phyloP scores from a whole-genome alignment of 83 land plant species.

The Isoetes engelmannii region DNA sequence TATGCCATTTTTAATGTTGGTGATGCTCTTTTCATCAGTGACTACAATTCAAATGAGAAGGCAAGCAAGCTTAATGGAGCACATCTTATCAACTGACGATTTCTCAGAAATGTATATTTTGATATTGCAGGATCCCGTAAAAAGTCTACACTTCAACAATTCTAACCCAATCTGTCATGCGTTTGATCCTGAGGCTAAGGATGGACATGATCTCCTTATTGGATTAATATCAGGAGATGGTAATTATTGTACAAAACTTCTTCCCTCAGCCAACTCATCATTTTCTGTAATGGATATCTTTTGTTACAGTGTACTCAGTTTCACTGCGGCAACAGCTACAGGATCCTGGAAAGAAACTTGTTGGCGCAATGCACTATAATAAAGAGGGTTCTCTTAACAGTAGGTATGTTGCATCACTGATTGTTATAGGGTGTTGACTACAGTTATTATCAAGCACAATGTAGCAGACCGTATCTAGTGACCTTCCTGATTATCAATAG shows the following conservation, averaged over 20 bases:
- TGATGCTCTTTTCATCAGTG: slow-evolving; percentile 80
- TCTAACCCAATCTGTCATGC: slow-evolving; percentile 82
- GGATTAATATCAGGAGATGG: slow-evolving; percentile 95
- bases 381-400: slow-evolving; percentile 80
- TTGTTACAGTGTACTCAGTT: slow-evolving; percentile 64
- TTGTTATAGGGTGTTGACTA: too few species aligned
- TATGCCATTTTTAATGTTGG: slow-evolving; percentile 88
- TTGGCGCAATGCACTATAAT: slow-evolving; percentile 90
- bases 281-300: background rate
- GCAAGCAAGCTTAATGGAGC: slow-evolving; percentile 15
- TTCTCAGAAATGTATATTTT: too few species aligned
- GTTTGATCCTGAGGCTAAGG: slow-evolving; percentile 87
- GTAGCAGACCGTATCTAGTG: too few species aligned
- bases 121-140: slow-evolving; percentile 77
- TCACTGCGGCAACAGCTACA: slow-evolving; percentile 89
- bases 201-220: slow-evolving; percentile 92
- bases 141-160: slow-evolving; percentile 64
- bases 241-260: slow-evolving; percentile 12
- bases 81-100: background rate
- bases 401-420: slow-evolving; percentile 57
- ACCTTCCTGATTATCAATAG: too few species aligned
- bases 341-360: slow-evolving; percentile 91
- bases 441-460: too few species aligned
- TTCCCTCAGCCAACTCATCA: background rate
- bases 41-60: slow-evolving; percentile 86